Conservation (phyloP, 257 asterid genomes). For the Plectranthus barbatus region DNA sequence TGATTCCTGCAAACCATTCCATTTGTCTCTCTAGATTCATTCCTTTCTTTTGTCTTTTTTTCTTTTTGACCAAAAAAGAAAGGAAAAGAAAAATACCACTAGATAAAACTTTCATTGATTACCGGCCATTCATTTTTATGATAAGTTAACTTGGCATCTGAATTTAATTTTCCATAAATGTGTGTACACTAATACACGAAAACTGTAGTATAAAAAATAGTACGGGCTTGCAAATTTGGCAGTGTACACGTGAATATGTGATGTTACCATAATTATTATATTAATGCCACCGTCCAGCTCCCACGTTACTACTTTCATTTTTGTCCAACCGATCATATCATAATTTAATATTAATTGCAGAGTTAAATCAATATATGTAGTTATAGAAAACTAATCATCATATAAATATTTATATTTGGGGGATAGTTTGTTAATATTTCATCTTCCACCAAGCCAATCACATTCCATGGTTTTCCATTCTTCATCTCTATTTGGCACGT, state of each 20-base stretch:
- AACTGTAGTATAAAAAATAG: background rate
- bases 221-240: constrained; percentile 4
- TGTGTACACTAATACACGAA: background rate
- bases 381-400: background rate
- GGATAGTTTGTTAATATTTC: background rate
- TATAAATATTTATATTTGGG: background rate
- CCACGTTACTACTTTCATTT: background rate
- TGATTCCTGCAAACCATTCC: constrained; percentile 11
- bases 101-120: background rate
- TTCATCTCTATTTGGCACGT: constrained; percentile 1
- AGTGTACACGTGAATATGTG: background rate
- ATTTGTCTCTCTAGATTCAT: background rate
- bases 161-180: background rate
- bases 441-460: background rate
- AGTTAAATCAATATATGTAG: background rate
- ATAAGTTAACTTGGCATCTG: background rate
- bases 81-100: background rate
- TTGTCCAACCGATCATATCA: background rate
- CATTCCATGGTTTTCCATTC: background rate
- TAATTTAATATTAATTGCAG: background rate
- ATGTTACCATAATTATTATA: background rate
- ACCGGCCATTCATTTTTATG: background rate
- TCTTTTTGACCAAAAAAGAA: background rate
- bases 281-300: constrained; percentile 24
- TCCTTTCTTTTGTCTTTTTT: background rate